Base-by-base conservation (phyloP, 805 yeast genomes). In the Schwanniomyces polymorphus region DNA sequence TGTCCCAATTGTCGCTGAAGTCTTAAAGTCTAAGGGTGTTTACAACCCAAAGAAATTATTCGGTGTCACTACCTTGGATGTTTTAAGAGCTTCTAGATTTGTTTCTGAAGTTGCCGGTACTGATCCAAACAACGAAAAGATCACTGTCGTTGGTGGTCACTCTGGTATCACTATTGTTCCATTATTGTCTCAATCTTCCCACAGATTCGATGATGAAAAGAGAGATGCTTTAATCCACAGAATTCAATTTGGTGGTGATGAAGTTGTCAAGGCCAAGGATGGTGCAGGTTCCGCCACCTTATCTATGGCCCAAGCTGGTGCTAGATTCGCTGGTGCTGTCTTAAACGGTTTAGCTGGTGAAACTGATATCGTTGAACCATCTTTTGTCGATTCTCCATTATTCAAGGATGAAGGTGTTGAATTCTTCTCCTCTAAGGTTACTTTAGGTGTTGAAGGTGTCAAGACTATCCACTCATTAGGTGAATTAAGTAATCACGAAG, bases 111-210 rank as follows among this genome's bases (percentile, higher is more conserved):
- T 82, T 64, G 81, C 75, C 46, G 80, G 81, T 63, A 82, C 90
- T 64, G 82, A 86, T 78, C 97, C 96, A 67, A 79, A 75, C 54
- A 72, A 78, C 57, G 96, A 88, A 79, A 75, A 71, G 57, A 88
- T 91, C 56, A 81, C 89, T 56, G 97, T 91, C 65, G 92, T 91
- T 56, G 97, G 97, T 70, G 97, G 97, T 61, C 97, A 91, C 84
- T 89, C 97, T 50, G 97, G 97, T 74, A 85, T 86, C 68, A 91
- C 97, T 71, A 91, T 91, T 72, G 95, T 91, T 52, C 97, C 97
- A 65, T 78, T 91, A 71, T 76, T 91, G 68, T 88, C 96, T 53
- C 96, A 87, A 77, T 79, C 94, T 58, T 79, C 74, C 72, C 89
- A 86, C 79, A 74, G 78, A 61, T 74, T 86, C 57, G 65, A 58